Conservation (phyloP, 495 filamentous ascomycete species). For the Trichoderma reesei region DNA sequence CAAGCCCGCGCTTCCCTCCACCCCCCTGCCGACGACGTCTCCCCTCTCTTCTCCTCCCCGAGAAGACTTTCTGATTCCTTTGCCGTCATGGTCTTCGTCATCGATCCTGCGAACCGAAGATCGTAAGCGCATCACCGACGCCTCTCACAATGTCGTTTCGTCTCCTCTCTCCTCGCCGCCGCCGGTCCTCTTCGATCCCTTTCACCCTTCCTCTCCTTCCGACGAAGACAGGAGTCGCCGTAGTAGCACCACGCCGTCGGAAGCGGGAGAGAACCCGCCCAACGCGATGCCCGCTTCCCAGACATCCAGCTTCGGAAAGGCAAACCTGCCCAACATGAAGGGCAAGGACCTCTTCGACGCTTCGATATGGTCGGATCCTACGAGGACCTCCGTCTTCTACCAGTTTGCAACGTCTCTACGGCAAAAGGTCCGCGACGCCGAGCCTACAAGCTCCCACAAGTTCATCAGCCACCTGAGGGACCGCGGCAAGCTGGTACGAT, state of each 20-base stretch:
- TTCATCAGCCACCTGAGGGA: constrained; percentile 55
- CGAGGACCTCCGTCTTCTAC: constrained; percentile 56
- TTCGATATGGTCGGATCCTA: constrained; percentile 53
- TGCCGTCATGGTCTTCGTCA: not conserved
- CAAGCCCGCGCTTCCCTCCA: not conserved
- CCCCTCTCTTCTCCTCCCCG: not conserved
- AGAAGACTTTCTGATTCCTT: not conserved
- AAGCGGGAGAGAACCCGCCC: constrained; percentile 21
- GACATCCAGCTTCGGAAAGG: constrained; percentile 21
- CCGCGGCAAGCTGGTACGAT: constrained; percentile 50
- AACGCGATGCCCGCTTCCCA: constrained; percentile 30
- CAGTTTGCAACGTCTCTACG: constrained; percentile 55
- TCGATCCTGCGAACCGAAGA: not conserved
- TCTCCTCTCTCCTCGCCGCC: constrained; percentile 23
- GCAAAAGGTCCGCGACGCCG: constrained; percentile 46
- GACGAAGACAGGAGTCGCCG: constrained; percentile 14
- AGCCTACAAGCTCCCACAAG: constrained; percentile 45
- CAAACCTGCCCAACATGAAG: constrained; percentile 45
- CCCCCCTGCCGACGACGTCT: not conserved
- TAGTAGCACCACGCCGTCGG: constrained; percentile 23
- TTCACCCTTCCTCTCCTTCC: constrained; percentile 18
- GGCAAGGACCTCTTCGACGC: constrained; percentile 58
- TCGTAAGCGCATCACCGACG: not conserved
- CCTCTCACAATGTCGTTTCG: not conserved
- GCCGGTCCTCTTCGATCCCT: constrained; percentile 33